Conservation (phyloP, 2,329 filamentous ascomycete species). For the Tolypocladium amazonense region DNA sequence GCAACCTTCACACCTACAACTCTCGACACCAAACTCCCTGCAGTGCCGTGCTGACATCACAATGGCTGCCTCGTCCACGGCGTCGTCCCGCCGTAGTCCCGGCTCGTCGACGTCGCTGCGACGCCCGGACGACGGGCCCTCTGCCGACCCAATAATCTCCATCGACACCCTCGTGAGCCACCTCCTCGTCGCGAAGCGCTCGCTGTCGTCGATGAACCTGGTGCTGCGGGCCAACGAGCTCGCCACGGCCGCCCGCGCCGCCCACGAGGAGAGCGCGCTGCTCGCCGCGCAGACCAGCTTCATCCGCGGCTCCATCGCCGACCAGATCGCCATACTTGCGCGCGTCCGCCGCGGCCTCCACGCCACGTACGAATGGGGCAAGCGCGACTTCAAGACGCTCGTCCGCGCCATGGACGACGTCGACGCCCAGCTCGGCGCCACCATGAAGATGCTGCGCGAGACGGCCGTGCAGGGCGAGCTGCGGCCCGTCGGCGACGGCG, state of each 20-base stretch:
- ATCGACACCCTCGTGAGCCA: constrained; percentile 75
- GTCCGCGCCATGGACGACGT: constrained; percentile 56
- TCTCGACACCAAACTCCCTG: background rate
- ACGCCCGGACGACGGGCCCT: constrained; percentile 12
- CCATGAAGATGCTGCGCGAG: constrained; percentile 52
- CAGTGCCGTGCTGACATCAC: background rate
- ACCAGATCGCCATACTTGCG: constrained; percentile 42
- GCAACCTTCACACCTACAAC: background rate
- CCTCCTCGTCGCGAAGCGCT: constrained; percentile 78
- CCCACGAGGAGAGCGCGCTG: constrained; percentile 70
- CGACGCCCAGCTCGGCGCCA: constrained; percentile 52
- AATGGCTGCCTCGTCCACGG: constrained; percentile 24
- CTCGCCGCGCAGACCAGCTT: constrained; percentile 62
- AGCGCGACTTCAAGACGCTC: constrained; percentile 49
- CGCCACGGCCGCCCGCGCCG: constrained; percentile 61
- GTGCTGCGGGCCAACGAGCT: constrained; percentile 84
- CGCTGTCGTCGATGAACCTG: constrained; percentile 70
- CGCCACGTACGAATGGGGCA: constrained; percentile 45
- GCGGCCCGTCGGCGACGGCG: constrained; percentile 43
- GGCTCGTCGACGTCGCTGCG: constrained; percentile 23
- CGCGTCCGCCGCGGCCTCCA: constrained; percentile 41
- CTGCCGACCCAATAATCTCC: constrained; percentile 12
- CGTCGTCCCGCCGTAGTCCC: constrained; percentile 22
- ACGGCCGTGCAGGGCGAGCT: constrained; percentile 56
- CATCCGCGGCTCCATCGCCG: constrained; percentile 48